Percentiles rank a stretch among this genome's conserved stretches.
Conservation (phyloP, 352 stramenopile species). For the Phytopythium kandeliae region DNA sequence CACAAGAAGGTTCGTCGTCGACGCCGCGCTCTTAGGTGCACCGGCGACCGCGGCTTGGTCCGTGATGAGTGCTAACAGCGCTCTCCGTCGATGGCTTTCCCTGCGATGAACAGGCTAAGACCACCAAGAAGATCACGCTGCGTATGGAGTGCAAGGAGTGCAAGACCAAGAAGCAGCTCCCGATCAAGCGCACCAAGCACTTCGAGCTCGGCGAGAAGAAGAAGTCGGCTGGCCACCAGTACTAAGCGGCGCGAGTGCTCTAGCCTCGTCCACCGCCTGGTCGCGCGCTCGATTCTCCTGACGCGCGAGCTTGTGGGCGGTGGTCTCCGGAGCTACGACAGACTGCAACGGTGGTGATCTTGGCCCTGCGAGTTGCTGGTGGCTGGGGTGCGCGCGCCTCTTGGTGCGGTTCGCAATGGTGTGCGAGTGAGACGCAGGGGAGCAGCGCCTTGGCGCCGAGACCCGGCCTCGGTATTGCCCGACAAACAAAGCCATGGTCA, state of each 20-base stretch:
- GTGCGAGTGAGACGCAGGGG: slow-evolving; percentile 5
- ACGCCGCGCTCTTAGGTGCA: no score
- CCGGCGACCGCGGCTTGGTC: no score
- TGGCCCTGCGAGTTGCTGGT: slow-evolving; percentile 8
- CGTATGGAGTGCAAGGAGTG: slow-evolving; percentile 99
- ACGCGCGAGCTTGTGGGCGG: neutral
- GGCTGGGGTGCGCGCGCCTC: slow-evolving; percentile 8
- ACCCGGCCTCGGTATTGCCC: slow-evolving; percentile 17
- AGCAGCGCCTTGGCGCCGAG: slow-evolving; percentile 5
- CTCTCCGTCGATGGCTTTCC: neutral
- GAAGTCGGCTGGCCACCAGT: slow-evolving; percentile 95
- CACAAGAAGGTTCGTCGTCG: slow-evolving; percentile 95
- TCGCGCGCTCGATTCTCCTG: slow-evolving; percentile 11
- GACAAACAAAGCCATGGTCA: slow-evolving; percentile 44
- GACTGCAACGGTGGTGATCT: slow-evolving; percentile 16
- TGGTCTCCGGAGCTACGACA: slow-evolving; percentile 15
- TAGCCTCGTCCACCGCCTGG: slow-evolving; percentile 4
- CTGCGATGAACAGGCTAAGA: slow-evolving; percentile 90
- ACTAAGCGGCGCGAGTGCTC: slow-evolving; percentile 77
- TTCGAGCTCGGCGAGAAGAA: slow-evolving; percentile 99
- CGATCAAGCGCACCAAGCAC: slow-evolving; percentile 99
- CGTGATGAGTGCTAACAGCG: neutral
- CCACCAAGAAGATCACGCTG: slow-evolving; percentile 95
- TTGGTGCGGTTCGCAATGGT: slow-evolving; percentile 9
- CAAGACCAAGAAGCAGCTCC: slow-evolving; percentile 99